Evolutionary conservation across 2,329 filamentous ascomycete genomes (phyloP).

Genomic region (Fusarium fujikuroi): DNA sequence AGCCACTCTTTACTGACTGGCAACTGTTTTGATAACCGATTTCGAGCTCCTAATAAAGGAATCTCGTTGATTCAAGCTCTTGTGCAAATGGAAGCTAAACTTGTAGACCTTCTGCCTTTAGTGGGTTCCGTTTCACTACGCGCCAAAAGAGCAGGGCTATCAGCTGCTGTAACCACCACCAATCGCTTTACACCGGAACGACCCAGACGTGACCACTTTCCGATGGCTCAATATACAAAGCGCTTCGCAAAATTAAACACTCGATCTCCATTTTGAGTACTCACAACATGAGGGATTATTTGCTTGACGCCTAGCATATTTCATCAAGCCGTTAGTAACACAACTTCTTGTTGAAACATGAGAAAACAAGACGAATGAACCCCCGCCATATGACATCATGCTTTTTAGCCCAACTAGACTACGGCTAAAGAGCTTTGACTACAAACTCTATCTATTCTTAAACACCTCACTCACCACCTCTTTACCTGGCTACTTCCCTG

Average conservation of each 20-base stretch:
- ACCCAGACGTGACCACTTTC: conserved; percentile 4
- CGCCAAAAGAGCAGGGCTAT: conserved; percentile 15
- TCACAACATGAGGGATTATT: neutral
- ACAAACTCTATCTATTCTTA: neutral
- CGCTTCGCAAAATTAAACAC: conserved; percentile 26
- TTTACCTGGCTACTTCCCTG: neutral
- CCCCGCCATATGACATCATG: conserved; percentile 32
- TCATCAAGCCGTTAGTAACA: neutral
- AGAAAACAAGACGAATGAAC: neutral
- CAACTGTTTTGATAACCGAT: neutral
- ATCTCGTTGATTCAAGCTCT: conserved; percentile 13
- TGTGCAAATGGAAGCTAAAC: neutral
- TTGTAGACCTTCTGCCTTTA: neutral
- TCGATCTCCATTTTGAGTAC: neutral
- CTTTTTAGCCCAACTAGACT: neutral
- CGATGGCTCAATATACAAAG: conserved; percentile 18
- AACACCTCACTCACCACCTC: neutral
- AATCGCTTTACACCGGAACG: conserved; percentile 28
- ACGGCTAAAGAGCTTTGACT: conserved; percentile 4
- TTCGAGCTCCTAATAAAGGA: neutral
- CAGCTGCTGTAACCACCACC: conserved; percentile 20
- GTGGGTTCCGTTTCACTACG: conserved; percentile 27
- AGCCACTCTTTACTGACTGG: neutral
- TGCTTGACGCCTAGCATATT: neutral
- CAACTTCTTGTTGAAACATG: neutral